Percentiles rank a stretch among this genome's conserved stretches.
Evolutionary conservation across 2,329 filamentous ascomycete genomes (phyloP).

Genomic region (Diaporthe eres): DNA sequence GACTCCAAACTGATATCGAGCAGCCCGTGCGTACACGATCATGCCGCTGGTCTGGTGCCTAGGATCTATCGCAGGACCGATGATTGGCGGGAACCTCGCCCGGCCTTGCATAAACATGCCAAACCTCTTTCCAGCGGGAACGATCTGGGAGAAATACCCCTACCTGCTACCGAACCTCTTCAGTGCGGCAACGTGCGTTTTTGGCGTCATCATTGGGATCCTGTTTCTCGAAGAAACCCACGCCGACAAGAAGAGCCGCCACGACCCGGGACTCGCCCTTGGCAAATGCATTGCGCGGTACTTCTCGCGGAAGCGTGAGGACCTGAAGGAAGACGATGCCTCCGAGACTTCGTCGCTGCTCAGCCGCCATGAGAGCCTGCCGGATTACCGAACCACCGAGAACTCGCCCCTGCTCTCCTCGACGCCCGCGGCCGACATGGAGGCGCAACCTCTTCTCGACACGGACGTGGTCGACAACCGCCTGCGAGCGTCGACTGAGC

Average conservation of each 20-base stretch:
- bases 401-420: slow-evolving; percentile 65
- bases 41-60: slow-evolving; percentile 99
- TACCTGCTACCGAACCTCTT: slow-evolving; percentile 95
- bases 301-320: slow-evolving; percentile 56
- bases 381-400: slow-evolving; percentile 76
- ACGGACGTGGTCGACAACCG: slow-evolving; percentile 36
- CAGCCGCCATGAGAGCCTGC: slow-evolving; percentile 72
- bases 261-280: slow-evolving; percentile 82
- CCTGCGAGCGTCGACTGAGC: slow-evolving; percentile 21
- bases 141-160: slow-evolving; percentile 87
- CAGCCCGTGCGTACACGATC: slow-evolving; percentile 92
- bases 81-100: slow-evolving; percentile 90
- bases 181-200: slow-evolving; percentile 82
- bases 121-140: slow-evolving; percentile 76
- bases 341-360: slow-evolving; percentile 75
- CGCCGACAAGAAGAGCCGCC: slow-evolving; percentile 80
- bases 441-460: slow-evolving; percentile 38
- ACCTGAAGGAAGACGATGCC: slow-evolving; percentile 53
- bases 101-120: slow-evolving; percentile 89
- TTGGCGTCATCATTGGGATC: slow-evolving; percentile 83
- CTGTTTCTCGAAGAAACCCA: slow-evolving; percentile 97
- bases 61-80: slow-evolving; percentile 93
- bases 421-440: slow-evolving; percentile 48
- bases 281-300: slow-evolving; percentile 77
- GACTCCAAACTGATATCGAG: slow-evolving; percentile 37